Conservation (phyloP, 2,329 filamentous ascomycete species). For the Colletotrichum echinochloae region DNA sequence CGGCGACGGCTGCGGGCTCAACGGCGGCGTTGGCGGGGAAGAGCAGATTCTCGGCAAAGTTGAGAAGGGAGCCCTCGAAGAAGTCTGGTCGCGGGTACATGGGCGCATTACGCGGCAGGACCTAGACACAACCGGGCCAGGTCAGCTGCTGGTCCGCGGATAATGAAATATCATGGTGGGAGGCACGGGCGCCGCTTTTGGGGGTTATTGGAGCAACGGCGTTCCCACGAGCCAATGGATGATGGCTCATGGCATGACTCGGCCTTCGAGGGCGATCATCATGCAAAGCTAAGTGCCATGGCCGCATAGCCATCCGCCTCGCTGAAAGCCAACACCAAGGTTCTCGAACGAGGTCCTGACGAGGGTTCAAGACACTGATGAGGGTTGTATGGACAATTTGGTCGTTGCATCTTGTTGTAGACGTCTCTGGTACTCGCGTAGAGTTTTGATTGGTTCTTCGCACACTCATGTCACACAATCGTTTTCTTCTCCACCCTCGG, state of each 20-base stretch:
- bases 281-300: constrained; percentile 22
- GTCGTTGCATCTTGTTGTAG: constrained; percentile 4
- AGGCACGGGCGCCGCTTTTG: background rate
- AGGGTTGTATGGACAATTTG: constrained; percentile 28
- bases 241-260: constrained; percentile 30
- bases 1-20: constrained; percentile 72
- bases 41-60: constrained; percentile 95
- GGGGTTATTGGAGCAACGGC: constrained; percentile 2
- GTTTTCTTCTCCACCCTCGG: background rate
- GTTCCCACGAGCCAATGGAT: constrained; percentile 4
- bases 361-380: constrained; percentile 40
- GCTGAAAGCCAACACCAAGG: constrained; percentile 12
- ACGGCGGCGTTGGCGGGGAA: constrained; percentile 73
- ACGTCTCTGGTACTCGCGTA: constrained; percentile 22
- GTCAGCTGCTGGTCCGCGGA: constrained; percentile 29
- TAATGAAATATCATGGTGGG: constrained; percentile 7
- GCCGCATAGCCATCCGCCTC: constrained; percentile 19
- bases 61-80: constrained; percentile 82
- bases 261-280: constrained; percentile 6
- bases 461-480: constrained; percentile 30
- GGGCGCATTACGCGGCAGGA: constrained; percentile 72
- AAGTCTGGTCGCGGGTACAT: constrained; percentile 92
- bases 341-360: constrained; percentile 20
- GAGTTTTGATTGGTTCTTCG: constrained; percentile 26
- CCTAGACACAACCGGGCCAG: constrained; percentile 57